A percentile compares a stretch with the other conserved stretches of the same genome.
Evolutionary conservation across 2,329 filamentous ascomycete species (phyloP).

Genomic region (Leptographium wingfieldii): DNA sequence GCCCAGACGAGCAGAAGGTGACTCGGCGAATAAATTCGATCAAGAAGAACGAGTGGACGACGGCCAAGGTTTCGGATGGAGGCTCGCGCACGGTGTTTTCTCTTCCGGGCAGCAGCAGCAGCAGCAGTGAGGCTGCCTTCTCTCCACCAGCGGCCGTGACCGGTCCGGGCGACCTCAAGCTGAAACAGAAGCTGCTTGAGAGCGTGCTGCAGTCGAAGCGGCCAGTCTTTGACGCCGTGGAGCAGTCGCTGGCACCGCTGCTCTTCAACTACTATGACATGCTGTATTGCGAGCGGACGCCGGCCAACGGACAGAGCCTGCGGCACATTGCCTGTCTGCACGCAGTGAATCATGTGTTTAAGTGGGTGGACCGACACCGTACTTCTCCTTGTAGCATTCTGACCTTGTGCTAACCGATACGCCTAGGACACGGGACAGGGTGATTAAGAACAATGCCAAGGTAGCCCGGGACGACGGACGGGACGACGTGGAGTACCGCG

Average conservation of each 20-base stretch:
- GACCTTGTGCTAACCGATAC: neutral
- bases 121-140: constrained; percentile 13
- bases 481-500: constrained; percentile 61
- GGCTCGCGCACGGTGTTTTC: constrained; percentile 35
- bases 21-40: constrained; percentile 38
- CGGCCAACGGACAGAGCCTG: constrained; percentile 54
- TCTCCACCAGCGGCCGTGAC: constrained; percentile 23
- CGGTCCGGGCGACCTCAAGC: constrained; percentile 35
- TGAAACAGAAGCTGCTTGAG: constrained; percentile 59
- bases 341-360: constrained; percentile 82
- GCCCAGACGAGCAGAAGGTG: constrained; percentile 49
- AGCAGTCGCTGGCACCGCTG: constrained; percentile 54
- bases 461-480: constrained; percentile 45
- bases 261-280: constrained; percentile 77
- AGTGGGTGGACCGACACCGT: constrained; percentile 33
- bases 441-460: constrained; percentile 84
- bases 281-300: constrained; percentile 59
- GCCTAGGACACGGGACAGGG: constrained; percentile 64
- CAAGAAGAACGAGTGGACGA: constrained; percentile 37
- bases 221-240: constrained; percentile 44
- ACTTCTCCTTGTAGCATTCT: neutral
- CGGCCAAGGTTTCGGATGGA: constrained; percentile 31
- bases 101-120: constrained; percentile 27
- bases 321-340: constrained; percentile 69
- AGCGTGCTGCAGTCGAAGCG: constrained; percentile 36